These are phyloP conservation scores for Auxenochlorella pyrenoidosa DNA, from an alignment of 139 green algal species.

Conservation along the genomic window DNA sequence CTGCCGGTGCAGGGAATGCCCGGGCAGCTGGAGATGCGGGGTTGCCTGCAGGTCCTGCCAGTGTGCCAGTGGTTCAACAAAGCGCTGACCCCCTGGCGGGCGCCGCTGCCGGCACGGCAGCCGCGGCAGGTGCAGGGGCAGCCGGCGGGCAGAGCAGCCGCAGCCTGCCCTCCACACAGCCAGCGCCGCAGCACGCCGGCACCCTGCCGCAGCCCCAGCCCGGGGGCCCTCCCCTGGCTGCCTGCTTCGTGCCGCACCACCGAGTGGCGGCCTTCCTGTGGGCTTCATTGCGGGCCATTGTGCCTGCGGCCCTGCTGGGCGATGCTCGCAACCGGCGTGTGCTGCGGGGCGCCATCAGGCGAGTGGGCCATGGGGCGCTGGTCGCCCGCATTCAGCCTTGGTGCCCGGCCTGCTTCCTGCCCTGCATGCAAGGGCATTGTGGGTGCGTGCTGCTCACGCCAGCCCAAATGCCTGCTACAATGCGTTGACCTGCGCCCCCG, in stretches of 20 bases:
- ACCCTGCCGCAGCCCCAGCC: background rate
- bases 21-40: background rate
- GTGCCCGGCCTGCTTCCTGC: background rate
- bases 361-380: background rate
- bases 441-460: background rate
- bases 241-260: constrained; percentile 52
- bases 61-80: too few relatives aligned
- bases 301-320: constrained; percentile 73
- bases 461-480: background rate
- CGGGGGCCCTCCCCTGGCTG: constrained; percentile 33
- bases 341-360: constrained; percentile 51
- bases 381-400: too few relatives aligned
- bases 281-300: constrained; percentile 63
- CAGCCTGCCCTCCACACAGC: background rate
- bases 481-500: background rate
- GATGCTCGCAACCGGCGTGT: constrained; percentile 41
- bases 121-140: background rate
- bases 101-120: too few relatives aligned
- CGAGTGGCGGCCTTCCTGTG: constrained; percentile 76
- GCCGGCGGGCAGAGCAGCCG: background rate
- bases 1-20: background rate
- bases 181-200: background rate
- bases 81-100: too few relatives aligned
- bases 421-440: background rate
- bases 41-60: background rate